Conservation (phyloP, 306 rosid genomes). For the Cicer cuneatum region DNA sequence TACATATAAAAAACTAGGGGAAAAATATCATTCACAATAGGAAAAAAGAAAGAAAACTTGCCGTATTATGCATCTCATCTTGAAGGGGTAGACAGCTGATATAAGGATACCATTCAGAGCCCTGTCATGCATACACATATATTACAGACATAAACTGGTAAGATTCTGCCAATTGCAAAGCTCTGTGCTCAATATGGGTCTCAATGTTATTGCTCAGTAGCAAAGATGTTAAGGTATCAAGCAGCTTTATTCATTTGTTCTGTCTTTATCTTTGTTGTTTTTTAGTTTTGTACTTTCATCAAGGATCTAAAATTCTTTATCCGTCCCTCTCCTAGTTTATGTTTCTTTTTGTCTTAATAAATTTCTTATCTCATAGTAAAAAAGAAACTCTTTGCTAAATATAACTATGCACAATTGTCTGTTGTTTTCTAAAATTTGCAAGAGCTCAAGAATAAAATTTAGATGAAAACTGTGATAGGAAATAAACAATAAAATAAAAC, state of each 20-base stretch:
- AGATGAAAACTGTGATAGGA: constrained; percentile 24
- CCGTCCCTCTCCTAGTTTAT: neutral
- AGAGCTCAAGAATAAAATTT: constrained; percentile 21
- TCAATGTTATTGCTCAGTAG: neutral
- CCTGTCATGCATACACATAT: constrained; percentile 50
- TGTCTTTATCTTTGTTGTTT: neutral
- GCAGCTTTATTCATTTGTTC: neutral
- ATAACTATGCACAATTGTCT: neutral
- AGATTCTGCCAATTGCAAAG: constrained; percentile 26
- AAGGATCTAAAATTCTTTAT: constrained; percentile 4
- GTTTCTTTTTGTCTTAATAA: neutral
- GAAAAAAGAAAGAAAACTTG: constrained; percentile 42
- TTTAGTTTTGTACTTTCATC: neutral
- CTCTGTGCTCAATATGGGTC: constrained; percentile 2
- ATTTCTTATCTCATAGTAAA: neutral
- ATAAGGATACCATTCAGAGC: constrained; percentile 76
- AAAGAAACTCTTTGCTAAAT: neutral
- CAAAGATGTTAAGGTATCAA: constrained; percentile 4
- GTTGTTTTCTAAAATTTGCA: constrained; percentile 17
- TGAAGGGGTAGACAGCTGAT: constrained; percentile 63
- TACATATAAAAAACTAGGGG: neutral
- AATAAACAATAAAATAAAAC: constrained; percentile 6
- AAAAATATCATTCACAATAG: too few relatives aligned
- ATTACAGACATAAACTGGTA: neutral
- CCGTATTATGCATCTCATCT: constrained; percentile 66